Conservation (phyloP, 73 alveolate genomes). For the Effrenium voratum region DNA sequence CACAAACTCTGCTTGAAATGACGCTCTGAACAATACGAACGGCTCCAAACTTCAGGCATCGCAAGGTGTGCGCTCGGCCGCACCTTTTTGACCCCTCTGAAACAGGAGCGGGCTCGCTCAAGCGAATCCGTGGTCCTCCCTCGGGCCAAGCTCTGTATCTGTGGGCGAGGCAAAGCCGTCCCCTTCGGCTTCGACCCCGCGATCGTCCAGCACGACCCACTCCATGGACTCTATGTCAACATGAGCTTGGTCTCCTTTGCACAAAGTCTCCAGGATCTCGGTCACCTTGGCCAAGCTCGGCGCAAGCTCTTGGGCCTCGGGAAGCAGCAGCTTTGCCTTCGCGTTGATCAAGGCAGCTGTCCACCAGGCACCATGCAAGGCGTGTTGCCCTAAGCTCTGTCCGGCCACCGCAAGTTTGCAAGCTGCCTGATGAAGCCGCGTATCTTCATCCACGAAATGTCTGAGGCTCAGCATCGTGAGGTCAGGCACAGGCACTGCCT, state of each 20-base stretch:
- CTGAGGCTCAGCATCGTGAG: slow-evolving; percentile 22
- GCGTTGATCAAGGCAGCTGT: slow-evolving; percentile 44
- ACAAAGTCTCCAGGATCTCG: background rate
- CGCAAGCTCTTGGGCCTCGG: slow-evolving; percentile 23
- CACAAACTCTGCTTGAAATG: background rate
- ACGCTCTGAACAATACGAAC: background rate
- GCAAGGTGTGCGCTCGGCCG: background rate
- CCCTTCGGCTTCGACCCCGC: slow-evolving; percentile 28
- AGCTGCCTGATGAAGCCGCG: slow-evolving; percentile 41
- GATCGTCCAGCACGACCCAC: slow-evolving; percentile 74
- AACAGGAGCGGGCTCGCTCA: too few species aligned
- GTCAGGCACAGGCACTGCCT: background rate
- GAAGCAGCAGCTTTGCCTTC: slow-evolving; percentile 27
- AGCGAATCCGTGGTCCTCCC: too few species aligned
- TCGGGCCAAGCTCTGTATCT: background rate
- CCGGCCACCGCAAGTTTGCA: slow-evolving; percentile 31
- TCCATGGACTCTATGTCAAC: slow-evolving; percentile 14
- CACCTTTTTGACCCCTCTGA: background rate
- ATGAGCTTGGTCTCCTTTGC: too few species aligned
- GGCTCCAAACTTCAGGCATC: background rate
- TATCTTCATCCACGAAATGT: slow-evolving; percentile 27
- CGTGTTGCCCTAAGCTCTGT: slow-evolving; percentile 23
- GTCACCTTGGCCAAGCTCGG: too few species aligned
- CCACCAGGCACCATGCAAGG: slow-evolving; percentile 27
- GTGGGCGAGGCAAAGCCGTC: background rate